Conservation (phyloP, 2,329 filamentous ascomycete species). For the Lasiodiplodia sp. region DNA sequence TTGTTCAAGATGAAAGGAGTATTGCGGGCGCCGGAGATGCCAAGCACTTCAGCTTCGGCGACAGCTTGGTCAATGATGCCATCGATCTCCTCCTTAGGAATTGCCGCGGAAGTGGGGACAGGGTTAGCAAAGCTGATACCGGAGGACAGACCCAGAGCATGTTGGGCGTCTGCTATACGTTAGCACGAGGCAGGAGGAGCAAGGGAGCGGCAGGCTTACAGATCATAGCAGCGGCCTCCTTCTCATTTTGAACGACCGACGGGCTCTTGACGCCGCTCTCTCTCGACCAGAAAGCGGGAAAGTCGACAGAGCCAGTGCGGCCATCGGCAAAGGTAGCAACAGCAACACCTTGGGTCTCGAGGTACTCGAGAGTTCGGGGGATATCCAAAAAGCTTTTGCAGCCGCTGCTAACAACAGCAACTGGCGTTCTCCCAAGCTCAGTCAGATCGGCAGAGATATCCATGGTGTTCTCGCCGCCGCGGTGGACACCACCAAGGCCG, state of each 20-base stretch:
- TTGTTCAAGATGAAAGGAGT: constrained; percentile 83
- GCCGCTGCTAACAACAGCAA: constrained; percentile 87
- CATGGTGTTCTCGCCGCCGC: constrained; percentile 84
- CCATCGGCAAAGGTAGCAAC: constrained; percentile 92
- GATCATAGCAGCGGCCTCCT: constrained; percentile 88
- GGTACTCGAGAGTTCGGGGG: constrained; percentile 82
- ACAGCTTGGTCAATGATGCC: constrained; percentile 51
- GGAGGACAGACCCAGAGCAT: constrained; percentile 73
- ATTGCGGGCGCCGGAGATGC: constrained; percentile 74
- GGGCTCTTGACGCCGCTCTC: constrained; percentile 87
- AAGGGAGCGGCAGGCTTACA: constrained; percentile 53
- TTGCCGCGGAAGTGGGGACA: constrained; percentile 73
- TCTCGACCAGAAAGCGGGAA: constrained; percentile 91
- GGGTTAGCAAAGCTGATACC: constrained; percentile 91
- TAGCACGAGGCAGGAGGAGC: not conserved
- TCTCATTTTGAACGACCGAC: constrained; percentile 74
- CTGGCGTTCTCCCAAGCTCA: constrained; percentile 86
- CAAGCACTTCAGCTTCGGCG: constrained; percentile 44
- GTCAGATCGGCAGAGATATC: constrained; percentile 96
- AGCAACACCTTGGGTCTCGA: constrained; percentile 76
- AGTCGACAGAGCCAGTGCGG: constrained; percentile 74
- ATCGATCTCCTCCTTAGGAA: constrained; percentile 64
- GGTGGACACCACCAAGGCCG: constrained; percentile 91
- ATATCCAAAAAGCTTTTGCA: constrained; percentile 98
- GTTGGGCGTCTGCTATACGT: constrained; percentile 69